phyloP scores from a whole-genome alignment of 805 yeast species.

The Teunomyces panamensis region DNA sequence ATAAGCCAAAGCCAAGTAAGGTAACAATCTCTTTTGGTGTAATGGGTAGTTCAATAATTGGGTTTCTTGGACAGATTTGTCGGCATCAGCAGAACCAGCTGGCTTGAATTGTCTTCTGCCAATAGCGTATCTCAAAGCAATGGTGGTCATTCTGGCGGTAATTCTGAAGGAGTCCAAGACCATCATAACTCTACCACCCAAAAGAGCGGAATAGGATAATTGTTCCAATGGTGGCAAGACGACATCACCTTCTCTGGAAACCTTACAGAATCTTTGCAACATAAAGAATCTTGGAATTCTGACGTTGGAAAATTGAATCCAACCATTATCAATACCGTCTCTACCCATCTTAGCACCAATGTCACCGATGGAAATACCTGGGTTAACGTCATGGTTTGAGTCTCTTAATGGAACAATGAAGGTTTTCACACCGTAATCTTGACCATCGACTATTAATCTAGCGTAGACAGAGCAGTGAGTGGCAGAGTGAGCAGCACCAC shows the following conservation, averaged over 20 bases:
- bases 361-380: constrained; percentile 86
- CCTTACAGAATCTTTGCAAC: constrained; percentile 77
- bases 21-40: constrained; percentile 85
- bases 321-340: constrained; percentile 93
- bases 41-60: constrained; percentile 83
- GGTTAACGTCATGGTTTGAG: constrained; percentile 62
- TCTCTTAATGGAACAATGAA: constrained; percentile 91
- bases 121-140: constrained; percentile 85
- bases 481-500: constrained; percentile 95
- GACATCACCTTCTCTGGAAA: constrained; percentile 66
- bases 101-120: constrained; percentile 82
- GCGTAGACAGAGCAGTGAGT: constrained; percentile 87
- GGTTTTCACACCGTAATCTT: constrained; percentile 89
- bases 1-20: constrained; percentile 77
- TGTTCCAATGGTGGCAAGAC: constrained; percentile 83
- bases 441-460: constrained; percentile 71
- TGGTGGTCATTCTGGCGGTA: constrained; percentile 74
- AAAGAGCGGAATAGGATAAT: constrained; percentile 80
- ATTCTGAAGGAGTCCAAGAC: constrained; percentile 80
- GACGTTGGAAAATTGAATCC: constrained; percentile 89
- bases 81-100: constrained; percentile 29
- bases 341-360: constrained; percentile 96
- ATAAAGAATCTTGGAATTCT: constrained; percentile 79
- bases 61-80: constrained; percentile 40
- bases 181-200: constrained; percentile 90